These are phyloP conservation scores for Plectranthus barbatus DNA, from an alignment of 257 asterid species.

Conservation along the genomic window DNA sequence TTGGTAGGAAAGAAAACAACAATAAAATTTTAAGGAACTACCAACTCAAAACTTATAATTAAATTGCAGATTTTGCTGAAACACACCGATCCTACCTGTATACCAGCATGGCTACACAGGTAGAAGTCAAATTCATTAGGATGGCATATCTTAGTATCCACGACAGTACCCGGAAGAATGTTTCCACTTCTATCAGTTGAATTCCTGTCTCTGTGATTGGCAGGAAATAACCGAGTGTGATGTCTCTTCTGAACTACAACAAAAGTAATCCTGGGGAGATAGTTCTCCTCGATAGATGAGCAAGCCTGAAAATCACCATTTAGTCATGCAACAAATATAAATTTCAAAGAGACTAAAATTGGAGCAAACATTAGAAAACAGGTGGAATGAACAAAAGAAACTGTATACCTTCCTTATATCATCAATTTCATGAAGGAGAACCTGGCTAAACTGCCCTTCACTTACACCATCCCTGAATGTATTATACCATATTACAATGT, in stretches of 20 bases:
- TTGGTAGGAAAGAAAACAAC: neutral
- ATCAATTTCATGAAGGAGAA: conserved; percentile 52
- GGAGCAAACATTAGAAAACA: neutral
- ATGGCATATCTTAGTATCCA: conserved; percentile 72
- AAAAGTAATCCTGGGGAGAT: conserved; percentile 58
- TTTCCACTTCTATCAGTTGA: conserved; percentile 79
- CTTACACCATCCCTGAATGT: conserved; percentile 75
- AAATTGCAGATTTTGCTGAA: neutral
- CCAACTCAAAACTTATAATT: neutral
- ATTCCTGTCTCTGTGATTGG: conserved; percentile 27
- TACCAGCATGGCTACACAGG: conserved; percentile 81
- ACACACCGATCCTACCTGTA: conserved; percentile 41
- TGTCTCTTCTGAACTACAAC: conserved; percentile 93
- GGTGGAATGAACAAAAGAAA: neutral
- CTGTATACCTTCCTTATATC: conserved; percentile 55
- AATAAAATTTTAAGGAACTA: neutral
- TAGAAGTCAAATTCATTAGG: conserved; percentile 73
- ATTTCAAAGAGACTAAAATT: neutral
- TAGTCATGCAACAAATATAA: neutral
- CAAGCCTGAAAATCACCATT: conserved; percentile 56
- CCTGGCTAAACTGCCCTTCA: conserved; percentile 83
- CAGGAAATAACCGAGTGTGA: conserved; percentile 78
- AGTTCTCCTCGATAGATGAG: conserved; percentile 31
- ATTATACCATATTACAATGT: neutral
- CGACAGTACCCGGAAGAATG: conserved; percentile 83